Evolutionary conservation across 805 yeast species (phyloP).

Genomic region (Candida parachauliodes): DNA sequence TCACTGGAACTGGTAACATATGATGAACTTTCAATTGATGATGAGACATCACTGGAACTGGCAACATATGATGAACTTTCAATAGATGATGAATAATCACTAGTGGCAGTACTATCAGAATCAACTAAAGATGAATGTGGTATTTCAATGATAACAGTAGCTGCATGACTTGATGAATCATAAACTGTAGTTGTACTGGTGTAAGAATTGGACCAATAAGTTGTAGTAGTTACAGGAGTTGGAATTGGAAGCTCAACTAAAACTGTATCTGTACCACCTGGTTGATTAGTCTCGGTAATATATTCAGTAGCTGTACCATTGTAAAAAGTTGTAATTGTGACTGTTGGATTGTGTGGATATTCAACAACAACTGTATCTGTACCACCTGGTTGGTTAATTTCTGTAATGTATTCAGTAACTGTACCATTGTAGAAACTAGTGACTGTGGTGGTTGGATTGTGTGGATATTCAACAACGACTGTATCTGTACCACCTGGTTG

Average conservation of each 20-base stretch:
- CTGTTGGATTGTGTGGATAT: slow-evolving; percentile 8
- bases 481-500: slow-evolving; percentile 11
- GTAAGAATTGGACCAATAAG: slow-evolving; percentile 10
- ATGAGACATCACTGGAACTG: too few species aligned
- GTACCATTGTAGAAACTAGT: neutral
- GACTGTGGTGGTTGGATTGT: neutral
- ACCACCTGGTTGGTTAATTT: neutral
- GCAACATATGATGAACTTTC: neutral
- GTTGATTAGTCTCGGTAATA: slow-evolving; percentile 9
- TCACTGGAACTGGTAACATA: too few species aligned
- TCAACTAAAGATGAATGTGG: neutral
- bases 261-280: slow-evolving; percentile 9
- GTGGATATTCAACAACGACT: slow-evolving; percentile 11
- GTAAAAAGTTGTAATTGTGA: slow-evolving; percentile 9
- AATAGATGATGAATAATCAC: too few species aligned
- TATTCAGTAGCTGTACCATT: slow-evolving; percentile 10
- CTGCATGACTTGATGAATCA: slow-evolving; percentile 1
- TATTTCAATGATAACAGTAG: neutral
- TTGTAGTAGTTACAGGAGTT: slow-evolving; percentile 11
- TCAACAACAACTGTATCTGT: slow-evolving; percentile 1
- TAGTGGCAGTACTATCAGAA: neutral
- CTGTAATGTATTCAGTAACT: slow-evolving; percentile 7
- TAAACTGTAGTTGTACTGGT: slow-evolving; percentile 12
- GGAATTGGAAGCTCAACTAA: slow-evolving; percentile 8
- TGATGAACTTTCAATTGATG: too few species aligned